Evolutionary conservation across 1,284 basidiomycete genomes (phyloP).

Genomic region (Gymnopus androsaceus): DNA sequence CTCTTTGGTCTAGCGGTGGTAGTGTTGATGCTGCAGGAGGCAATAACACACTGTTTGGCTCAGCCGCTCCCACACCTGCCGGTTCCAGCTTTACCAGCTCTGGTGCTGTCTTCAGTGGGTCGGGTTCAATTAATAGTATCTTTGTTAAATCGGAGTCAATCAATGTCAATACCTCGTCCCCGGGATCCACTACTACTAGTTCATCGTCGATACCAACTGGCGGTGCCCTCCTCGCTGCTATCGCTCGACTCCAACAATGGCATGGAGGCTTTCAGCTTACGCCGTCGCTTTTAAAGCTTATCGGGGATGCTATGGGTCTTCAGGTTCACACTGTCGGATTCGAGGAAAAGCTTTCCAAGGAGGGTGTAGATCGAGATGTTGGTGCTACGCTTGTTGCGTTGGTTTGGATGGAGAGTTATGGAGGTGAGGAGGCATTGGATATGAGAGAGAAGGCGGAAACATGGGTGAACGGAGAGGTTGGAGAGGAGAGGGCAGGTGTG

Average conservation of each 20-base stretch:
- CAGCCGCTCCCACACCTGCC: too few relatives aligned
- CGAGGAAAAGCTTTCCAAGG: background rate
- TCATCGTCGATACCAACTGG: too few relatives aligned
- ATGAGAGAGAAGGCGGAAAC: conserved; percentile 2
- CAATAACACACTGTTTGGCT: too few relatives aligned
- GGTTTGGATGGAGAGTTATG: conserved; percentile 2
- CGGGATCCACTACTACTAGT: background rate
- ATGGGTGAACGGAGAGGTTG: background rate
- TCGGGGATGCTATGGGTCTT: background rate
- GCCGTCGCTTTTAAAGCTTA: background rate
- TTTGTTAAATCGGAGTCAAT: background rate
- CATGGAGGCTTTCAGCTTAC: conserved; percentile 2
- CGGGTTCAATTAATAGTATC: too few relatives aligned
- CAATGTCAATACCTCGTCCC: background rate
- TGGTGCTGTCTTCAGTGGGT: too few relatives aligned
- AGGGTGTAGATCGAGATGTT: background rate
- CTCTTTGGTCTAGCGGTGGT: too few relatives aligned
- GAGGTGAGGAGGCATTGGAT: background rate
- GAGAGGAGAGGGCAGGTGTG: background rate
- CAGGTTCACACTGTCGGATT: background rate
- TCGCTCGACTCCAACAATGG: conserved; percentile 3
- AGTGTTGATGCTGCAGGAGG: too few relatives aligned
- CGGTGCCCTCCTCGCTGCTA: background rate
- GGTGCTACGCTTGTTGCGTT: background rate
- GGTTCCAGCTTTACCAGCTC: too few relatives aligned